phyloP scores from a whole-genome alignment of 2,329 filamentous ascomycete genomes.

The Helotiales sp. region DNA sequence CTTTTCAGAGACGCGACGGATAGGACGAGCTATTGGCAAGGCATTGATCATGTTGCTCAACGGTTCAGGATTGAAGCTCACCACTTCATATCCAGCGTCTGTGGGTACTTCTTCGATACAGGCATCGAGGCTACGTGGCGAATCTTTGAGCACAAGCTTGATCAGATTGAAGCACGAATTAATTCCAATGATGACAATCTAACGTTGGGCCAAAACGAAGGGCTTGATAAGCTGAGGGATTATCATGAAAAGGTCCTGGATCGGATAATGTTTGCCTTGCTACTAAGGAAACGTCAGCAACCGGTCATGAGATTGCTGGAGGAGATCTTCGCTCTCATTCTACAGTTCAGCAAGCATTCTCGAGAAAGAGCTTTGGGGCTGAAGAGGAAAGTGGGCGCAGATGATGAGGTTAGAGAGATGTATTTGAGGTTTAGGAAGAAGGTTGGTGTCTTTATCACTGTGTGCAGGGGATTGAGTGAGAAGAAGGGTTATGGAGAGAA shows the following conservation, averaged over 20 bases:
- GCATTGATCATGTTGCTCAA: slow-evolving; percentile 23
- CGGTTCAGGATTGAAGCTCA: slow-evolving; percentile 75
- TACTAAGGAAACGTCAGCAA: slow-evolving; percentile 73
- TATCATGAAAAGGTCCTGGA: slow-evolving; percentile 75
- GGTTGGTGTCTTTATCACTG: slow-evolving; percentile 71
- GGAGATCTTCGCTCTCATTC: slow-evolving; percentile 71
- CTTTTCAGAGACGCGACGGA: slow-evolving; percentile 59
- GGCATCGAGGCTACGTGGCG: slow-evolving; percentile 75
- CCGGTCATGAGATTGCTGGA: slow-evolving; percentile 73
- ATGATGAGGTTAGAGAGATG: slow-evolving; percentile 47
- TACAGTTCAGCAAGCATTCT: slow-evolving; percentile 64
- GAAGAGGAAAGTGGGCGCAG: slow-evolving; percentile 33
- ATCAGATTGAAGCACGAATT: slow-evolving; percentile 60
- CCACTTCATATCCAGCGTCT: slow-evolving; percentile 73
- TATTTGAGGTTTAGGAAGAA: slow-evolving; percentile 71
- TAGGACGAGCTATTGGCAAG: slow-evolving; percentile 30
- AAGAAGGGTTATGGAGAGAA: slow-evolving; percentile 48
- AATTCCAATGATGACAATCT: slow-evolving; percentile 40
- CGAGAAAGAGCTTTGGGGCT: slow-evolving; percentile 42
- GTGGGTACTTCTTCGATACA: slow-evolving; percentile 77
- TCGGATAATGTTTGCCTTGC: slow-evolving; percentile 69
- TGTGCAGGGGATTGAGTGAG: slow-evolving; percentile 67
- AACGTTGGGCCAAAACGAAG: slow-evolving; percentile 49
- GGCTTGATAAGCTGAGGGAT: slow-evolving; percentile 65
- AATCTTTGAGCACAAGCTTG: slow-evolving; percentile 65